Base-by-base conservation (phyloP, 2,329 filamentous ascomycete genomes). In the Ustulina deusta region DNA sequence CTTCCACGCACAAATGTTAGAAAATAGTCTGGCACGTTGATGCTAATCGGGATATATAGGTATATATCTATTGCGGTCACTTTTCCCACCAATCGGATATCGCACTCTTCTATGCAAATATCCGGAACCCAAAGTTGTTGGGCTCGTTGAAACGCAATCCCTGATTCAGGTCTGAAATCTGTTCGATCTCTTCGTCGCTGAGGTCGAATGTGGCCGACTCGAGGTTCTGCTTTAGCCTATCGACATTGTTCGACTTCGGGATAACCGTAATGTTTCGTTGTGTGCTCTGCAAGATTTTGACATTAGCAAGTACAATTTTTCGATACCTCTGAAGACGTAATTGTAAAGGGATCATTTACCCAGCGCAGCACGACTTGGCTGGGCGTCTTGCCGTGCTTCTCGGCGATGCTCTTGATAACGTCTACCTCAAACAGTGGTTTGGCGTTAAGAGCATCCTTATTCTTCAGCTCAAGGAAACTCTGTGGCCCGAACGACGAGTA, bases 361-460 rank as follows among this genome's bases (percentile, higher is more conserved):
- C 89, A 91, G 52, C 89, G 83, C 54, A 92, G 81, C 61, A 91
- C 80, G 0, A 91, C 84, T 82, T 92, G 90, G 2, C 89, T 87
- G 0, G 89, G 84, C 0, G 87, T 86, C 79, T 87, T 88, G 71
- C 79, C 79, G 59, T 88, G 81, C 78, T 87, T 89, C 64, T 81
- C 78, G 0, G 88, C 85, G 66, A 87, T 83, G 55, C 74, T 77
- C 77, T 84, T 87, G 73, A 91, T 79, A 6, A 79, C 75, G n/a
- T 78, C 74, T 4, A 71, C 71, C 72, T 79, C 78, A 58, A 79
- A 78, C 20, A 79, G 69, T 2, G 77, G 74, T 71, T 76, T 74
- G 32, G 70, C 60, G 6, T 69, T 66, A 66, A 75, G 72, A 6
- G 77, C 76, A 13, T 42, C 61, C 17, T 66, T 67, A 61, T 77